Conservation (phyloP, 2,329 filamentous ascomycete genomes). For the Colletotrichum sidae region DNA sequence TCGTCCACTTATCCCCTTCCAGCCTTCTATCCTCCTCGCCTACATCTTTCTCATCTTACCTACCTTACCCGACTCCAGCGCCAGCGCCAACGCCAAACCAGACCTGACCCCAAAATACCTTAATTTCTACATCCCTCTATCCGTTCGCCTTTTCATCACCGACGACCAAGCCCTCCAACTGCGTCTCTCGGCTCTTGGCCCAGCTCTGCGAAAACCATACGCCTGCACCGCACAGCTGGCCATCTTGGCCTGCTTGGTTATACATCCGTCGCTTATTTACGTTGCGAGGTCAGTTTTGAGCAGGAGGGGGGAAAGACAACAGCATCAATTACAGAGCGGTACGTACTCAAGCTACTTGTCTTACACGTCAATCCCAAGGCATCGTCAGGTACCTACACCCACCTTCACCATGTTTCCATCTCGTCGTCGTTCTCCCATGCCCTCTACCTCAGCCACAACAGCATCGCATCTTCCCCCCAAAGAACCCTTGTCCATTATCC, state of each 20-base stretch:
- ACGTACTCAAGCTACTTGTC: conserved; percentile 32
- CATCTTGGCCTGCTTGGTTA: not conserved
- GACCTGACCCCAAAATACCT: not conserved
- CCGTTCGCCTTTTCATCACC: no score
- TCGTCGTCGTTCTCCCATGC: not conserved
- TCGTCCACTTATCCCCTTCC: not conserved
- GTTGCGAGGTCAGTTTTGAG: no score
- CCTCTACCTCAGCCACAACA: conserved; percentile 7
- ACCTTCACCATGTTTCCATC: no score
- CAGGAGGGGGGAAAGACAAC: not conserved
- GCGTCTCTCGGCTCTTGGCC: not conserved
- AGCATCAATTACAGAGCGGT: not conserved
- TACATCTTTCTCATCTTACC: not conserved
- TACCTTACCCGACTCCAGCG: conserved; percentile 1
- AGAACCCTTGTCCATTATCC: conserved; percentile 15
- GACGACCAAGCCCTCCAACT: no score
- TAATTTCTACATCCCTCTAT: conserved; percentile 17
- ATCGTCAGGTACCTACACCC: conserved; percentile 29
- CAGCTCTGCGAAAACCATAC: not conserved
- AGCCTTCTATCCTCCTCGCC: not conserved
- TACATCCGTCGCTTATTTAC: no score
- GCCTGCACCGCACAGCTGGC: conserved; percentile 15
- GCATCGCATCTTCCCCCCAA: not conserved
- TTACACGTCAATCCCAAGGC: conserved; percentile 11
- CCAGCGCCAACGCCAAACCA: conserved; percentile 2